Conservation (phyloP, 2,329 filamentous ascomycete species). For the Graphiopsis chlorocephala region DNA sequence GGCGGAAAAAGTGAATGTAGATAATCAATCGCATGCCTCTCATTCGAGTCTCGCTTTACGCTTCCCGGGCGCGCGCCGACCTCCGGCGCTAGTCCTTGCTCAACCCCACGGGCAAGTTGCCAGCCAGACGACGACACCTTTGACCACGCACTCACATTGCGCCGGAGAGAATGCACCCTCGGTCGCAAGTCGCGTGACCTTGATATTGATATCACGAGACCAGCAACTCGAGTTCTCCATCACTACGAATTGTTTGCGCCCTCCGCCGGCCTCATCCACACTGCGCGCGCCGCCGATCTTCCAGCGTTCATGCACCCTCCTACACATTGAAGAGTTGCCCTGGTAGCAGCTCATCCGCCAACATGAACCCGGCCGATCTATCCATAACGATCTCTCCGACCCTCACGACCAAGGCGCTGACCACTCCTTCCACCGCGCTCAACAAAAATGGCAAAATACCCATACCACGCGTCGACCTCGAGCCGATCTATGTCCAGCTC, state of each 20-base stretch:
- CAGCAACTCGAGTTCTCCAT: background rate
- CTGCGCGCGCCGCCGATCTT: background rate
- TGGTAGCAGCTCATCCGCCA: slow-evolving; percentile 10
- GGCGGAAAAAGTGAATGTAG: background rate
- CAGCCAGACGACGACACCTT: background rate
- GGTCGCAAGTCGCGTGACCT: background rate
- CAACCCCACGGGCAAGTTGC: background rate
- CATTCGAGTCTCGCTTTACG: background rate
- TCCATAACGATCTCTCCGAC: slow-evolving; percentile 26
- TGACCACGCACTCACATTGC: background rate
- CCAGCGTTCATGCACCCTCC: background rate
- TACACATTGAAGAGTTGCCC: background rate
- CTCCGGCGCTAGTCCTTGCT: background rate
- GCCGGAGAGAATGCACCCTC: background rate
- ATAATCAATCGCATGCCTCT: background rate
- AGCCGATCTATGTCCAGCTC: slow-evolving; percentile 60
- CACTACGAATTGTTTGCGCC: background rate
- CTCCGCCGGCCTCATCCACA: background rate
- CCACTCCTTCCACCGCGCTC: slow-evolving; percentile 22
- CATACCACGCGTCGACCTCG: slow-evolving; percentile 61
- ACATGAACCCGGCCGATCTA: slow-evolving; percentile 37
- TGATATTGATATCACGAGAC: background rate
- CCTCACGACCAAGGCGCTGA: slow-evolving; percentile 28
- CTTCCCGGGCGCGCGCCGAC: background rate
- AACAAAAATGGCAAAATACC: slow-evolving; percentile 49